Percentiles rank a stretch among this genome's conserved stretches.
Conservation (phyloP, 495 filamentous ascomycete species). For the Aspergillus avenaceus region DNA sequence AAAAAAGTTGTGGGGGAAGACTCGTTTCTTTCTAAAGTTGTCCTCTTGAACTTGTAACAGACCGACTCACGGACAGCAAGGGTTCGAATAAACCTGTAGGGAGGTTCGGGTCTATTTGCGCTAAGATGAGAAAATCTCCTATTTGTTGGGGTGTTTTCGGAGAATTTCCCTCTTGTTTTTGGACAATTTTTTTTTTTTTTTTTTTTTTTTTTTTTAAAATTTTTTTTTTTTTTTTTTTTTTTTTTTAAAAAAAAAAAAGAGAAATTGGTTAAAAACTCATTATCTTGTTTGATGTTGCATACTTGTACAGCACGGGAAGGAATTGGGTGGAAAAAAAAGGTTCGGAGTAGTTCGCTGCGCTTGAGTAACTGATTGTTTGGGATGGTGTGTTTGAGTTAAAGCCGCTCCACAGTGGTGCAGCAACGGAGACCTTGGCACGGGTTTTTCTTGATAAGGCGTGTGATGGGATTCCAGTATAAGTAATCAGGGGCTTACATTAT, state of each 20-base stretch:
- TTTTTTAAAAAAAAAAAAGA: neutral
- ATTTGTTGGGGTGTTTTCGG: neutral
- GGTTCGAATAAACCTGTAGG: neutral
- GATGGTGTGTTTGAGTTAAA: constrained; percentile 17
- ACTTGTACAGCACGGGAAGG: constrained; percentile 5
- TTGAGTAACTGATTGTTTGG: neutral
- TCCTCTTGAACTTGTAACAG: no score
- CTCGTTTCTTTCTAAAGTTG: no score
- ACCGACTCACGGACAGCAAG: neutral
- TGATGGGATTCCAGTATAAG: no score
- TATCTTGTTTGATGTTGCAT: no score
- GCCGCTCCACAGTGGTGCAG: constrained; percentile 6
- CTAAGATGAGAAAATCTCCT: neutral
- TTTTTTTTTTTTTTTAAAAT: neutral
- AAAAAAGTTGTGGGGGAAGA: neutral
- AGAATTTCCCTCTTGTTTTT: no score
- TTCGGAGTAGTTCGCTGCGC: constrained; percentile 2
- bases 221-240: neutral
- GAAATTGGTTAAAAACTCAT: no score
- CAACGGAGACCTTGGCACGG: neutral
- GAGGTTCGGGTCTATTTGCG: neutral
- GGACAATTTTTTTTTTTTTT: no score
- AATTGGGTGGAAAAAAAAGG: no score
- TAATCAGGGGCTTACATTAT: no score
- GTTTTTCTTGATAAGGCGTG: no score